phyloP scores from a whole-genome alignment of 805 yeast species.

The Maudiozyma barnettii region DNA sequence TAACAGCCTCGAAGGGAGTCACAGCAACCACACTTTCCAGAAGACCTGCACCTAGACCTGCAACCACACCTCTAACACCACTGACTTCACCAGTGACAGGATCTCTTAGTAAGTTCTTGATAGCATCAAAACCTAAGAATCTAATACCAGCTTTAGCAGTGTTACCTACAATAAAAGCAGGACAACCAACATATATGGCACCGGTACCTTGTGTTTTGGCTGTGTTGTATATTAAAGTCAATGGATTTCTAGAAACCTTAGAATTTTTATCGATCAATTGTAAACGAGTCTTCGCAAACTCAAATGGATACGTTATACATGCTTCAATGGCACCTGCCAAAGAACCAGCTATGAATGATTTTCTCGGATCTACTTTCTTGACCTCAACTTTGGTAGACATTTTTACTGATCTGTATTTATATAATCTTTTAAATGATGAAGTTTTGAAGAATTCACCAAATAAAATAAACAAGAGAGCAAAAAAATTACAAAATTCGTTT shows the following conservation, averaged over 20 bases:
- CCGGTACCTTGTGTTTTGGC: conserved; percentile 70
- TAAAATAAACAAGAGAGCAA: no score
- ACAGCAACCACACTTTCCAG: conserved; percentile 88
- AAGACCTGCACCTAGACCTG: conserved; percentile 97
- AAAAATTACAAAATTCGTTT: no score
- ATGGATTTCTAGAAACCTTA: conserved; percentile 69
- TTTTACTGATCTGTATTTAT: no score
- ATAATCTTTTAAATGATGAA: no score
- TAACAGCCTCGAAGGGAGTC: conserved; percentile 94
- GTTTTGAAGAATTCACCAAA: no score
- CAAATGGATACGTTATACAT: conserved; percentile 86
- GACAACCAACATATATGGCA: conserved; percentile 87
- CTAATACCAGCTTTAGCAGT: conserved; percentile 95
- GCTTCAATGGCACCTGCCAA: conserved; percentile 96
- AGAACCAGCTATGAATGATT: conserved; percentile 91
- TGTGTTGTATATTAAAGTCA: conserved; percentile 64
- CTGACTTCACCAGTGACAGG: conserved; percentile 71
- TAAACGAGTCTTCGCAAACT: conserved; percentile 88
- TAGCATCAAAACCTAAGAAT: conserved; percentile 83
- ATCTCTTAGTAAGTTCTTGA: conserved; percentile 69
- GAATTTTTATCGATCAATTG: conserved; percentile 66
- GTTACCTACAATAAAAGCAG: conserved; percentile 91
- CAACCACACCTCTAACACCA: conserved; percentile 85
- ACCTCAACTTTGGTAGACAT: conserved; percentile 6
- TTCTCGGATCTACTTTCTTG: conserved; percentile 48